A percentile compares a stretch with the other conserved stretches of the same genome.
phyloP scores from a whole-genome alignment of 2,329 filamentous ascomycete genomes.

The Phaeosphaeriaceae sp. region DNA sequence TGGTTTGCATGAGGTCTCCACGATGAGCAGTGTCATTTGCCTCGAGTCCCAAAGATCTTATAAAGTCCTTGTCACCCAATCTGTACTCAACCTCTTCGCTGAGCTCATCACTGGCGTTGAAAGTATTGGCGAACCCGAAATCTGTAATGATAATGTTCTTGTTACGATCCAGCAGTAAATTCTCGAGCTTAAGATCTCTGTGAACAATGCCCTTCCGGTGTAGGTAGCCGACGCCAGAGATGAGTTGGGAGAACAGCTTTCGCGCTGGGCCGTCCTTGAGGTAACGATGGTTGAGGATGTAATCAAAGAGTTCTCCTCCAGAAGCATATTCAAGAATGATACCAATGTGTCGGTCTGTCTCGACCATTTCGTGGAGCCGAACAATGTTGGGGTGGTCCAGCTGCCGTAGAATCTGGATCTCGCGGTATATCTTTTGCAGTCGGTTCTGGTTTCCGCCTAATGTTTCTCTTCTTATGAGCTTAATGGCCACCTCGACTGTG shows the following conservation, averaged over 20 bases:
- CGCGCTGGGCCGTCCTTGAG: conserved; percentile 92
- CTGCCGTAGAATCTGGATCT: conserved; percentile 87
- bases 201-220: conserved; percentile 99
- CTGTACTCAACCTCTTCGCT: conserved; percentile 89
- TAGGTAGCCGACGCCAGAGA: conserved; percentile 95
- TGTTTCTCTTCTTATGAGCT: conserved; percentile 91
- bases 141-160: conserved; percentile 99
- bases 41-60: conserved; percentile 86
- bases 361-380: conserved; percentile 95
- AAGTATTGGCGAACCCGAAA: conserved; percentile 98
- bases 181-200: conserved; percentile 94
- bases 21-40: conserved; percentile 77
- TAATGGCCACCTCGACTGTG: conserved; percentile 92
- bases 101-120: conserved; percentile 86
- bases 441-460: conserved; percentile 87
- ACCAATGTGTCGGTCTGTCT: conserved; percentile 95
- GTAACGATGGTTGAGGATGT: conserved; percentile 96
- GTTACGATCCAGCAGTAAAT: conserved; percentile 91
- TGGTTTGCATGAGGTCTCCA: conserved; percentile 98
- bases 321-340: conserved; percentile 99
- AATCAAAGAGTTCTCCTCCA: conserved; percentile 96
- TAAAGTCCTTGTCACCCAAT: conserved; percentile 83
- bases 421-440: conserved; percentile 94
- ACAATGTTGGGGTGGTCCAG: conserved; percentile 97
- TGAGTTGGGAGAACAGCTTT: conserved; percentile 89